A percentile compares a stretch with the other conserved stretches of the same genome.
Conservation (phyloP, 805 yeast genomes). For the Zygosaccharomyces pseudorouxii region DNA sequence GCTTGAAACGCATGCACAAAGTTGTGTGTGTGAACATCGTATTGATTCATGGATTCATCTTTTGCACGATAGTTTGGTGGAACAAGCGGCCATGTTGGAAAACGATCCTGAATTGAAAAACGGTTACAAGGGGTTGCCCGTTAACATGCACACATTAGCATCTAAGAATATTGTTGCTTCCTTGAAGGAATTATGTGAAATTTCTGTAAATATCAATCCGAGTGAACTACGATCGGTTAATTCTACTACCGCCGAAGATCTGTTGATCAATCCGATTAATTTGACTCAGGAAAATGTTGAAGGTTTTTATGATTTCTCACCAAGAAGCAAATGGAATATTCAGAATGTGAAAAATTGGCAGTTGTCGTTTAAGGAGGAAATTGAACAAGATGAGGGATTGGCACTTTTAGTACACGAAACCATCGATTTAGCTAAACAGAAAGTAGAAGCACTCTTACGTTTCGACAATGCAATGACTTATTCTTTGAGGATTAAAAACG, state of each 20-base stretch:
- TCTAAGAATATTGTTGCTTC: constrained; percentile 14
- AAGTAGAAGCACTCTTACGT: constrained; percentile 65
- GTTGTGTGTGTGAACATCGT: constrained; percentile 81
- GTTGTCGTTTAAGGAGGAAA: constrained; percentile 24
- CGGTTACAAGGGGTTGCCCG: constrained; percentile 57
- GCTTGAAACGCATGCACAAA: constrained; percentile 84
- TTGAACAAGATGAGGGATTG: constrained; percentile 52
- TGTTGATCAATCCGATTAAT: constrained; percentile 15
- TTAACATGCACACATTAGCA: constrained; percentile 14
- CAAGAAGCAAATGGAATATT: constrained; percentile 57
- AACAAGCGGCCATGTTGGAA: constrained; percentile 55
- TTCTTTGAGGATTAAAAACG: constrained; percentile 69
- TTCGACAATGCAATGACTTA: constrained; percentile 70
- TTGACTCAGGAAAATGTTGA: constrained; percentile 19
- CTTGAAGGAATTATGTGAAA: constrained; percentile 59
- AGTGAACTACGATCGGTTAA: constrained; percentile 48
- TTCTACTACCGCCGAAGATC: constrained; percentile 9
- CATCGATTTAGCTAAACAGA: constrained; percentile 51
- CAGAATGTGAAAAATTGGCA: constrained; percentile 36
- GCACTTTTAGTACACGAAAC: constrained; percentile 63
- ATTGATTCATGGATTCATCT: constrained; percentile 70
- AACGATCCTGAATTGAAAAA: constrained; percentile 21
- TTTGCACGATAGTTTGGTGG: constrained; percentile 70
- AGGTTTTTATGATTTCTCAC: constrained; percentile 43
- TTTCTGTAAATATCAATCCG: constrained; percentile 67